Evolutionary conservation across 208 protist species (phyloP).

Genomic region (Vickermania spadyakhi): DNA sequence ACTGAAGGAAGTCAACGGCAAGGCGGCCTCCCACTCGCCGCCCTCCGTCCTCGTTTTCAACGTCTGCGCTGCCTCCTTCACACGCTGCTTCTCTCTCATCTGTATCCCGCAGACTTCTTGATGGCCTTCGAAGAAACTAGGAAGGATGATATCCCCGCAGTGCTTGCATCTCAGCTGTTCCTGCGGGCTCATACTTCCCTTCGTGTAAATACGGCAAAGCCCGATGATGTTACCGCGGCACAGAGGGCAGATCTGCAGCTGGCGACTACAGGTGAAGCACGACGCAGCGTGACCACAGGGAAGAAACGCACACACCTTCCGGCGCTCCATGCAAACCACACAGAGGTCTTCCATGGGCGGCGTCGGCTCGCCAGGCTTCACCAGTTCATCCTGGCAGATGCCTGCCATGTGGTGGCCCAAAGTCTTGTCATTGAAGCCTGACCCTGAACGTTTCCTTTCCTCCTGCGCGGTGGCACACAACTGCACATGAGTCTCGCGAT

Average conservation of each 20-base stretch:
- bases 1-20: no score
- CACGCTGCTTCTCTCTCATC: constrained; percentile 13
- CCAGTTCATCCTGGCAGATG: constrained; percentile 7
- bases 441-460: not conserved
- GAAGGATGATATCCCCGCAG: constrained; percentile 51
- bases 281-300: constrained; percentile 80
- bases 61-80: constrained; percentile 2
- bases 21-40: not conserved
- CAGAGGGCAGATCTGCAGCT: constrained; percentile 57
- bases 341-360: constrained; percentile 44
- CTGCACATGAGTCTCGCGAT: not conserved
- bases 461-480: not conserved
- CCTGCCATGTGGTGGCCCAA: not conserved
- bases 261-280: constrained; percentile 48
- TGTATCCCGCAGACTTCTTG: constrained; percentile 70
- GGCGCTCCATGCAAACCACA: constrained; percentile 57
- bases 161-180: constrained; percentile 63
- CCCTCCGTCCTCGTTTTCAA: not conserved
- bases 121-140: constrained; percentile 74
- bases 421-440: not conserved
- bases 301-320: constrained; percentile 62
- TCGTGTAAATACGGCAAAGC: constrained; percentile 18
- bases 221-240: constrained; percentile 48
- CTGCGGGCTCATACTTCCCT: constrained; percentile 29
- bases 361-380: not conserved